Evolutionary conservation across 2,329 filamentous ascomycete species (phyloP).

Genomic region (Fusarium concolor): DNA sequence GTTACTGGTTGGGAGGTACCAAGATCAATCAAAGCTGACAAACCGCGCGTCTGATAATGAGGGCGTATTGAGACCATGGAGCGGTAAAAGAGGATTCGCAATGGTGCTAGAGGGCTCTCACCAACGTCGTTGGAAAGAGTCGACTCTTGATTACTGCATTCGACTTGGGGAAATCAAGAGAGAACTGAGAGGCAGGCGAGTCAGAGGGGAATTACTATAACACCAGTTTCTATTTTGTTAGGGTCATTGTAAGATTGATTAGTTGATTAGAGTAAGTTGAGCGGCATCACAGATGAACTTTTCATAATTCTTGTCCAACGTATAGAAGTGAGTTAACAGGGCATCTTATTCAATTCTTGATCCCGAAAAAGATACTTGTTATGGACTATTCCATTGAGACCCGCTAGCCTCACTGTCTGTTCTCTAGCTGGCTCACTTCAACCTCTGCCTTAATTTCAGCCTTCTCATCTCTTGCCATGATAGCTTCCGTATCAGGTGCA

Average conservation of each 20-base stretch:
- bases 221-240: too few species aligned
- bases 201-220: too few species aligned
- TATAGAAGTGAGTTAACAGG: too few species aligned
- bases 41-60: neutral
- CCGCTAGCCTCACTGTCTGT: neutral
- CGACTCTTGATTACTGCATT: neutral
- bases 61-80: neutral
- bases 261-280: too few species aligned
- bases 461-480: conserved; percentile 17
- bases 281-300: too few species aligned
- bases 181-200: too few species aligned
- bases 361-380: too few species aligned
- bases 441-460: conserved; percentile 17
- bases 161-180: too few species aligned
- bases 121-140: neutral
- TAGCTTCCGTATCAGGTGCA: conserved; percentile 19
- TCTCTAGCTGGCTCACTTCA: neutral
- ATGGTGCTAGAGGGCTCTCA: neutral
- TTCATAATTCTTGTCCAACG: too few species aligned
- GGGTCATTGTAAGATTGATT: too few species aligned
- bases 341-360: too few species aligned
- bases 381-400: neutral
- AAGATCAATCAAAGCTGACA: neutral
- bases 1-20: conserved; percentile 7
- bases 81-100: neutral